Evolutionary conservation across 805 yeast genomes (phyloP), one percentile per base, ranked within the genome.

Genomic region (Lipomyces oligophaga): DNA sequence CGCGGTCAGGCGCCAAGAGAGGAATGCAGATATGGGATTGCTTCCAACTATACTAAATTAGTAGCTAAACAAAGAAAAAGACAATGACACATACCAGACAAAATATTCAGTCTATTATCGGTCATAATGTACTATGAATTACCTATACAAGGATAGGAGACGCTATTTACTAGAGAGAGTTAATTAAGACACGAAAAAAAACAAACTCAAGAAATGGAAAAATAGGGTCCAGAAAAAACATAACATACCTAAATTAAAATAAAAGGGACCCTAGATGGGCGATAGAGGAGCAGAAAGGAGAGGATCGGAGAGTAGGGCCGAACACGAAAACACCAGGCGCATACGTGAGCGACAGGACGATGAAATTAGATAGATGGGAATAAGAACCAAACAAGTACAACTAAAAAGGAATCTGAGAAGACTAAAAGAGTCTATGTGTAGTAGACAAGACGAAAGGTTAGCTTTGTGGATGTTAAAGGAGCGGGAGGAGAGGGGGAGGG

Each of bases 1-100:
- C n/a, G 54, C 47, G 3, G 54, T 25, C 15, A 54, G 47, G 4
- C 58, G 42, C 58, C 58, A 54, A n/a, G 58, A 39, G 15, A 53
- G 35, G 40, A 54, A 54, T 10, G 58, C 58, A 16, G 57, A 43
- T 32, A 48, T 38, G 15, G 58, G 52, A 31, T 53, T 54, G 51
- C 55, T 34, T 40, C 59, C 61, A 36, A 56, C 58, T 42, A 34
- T 19, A 34, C 7, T 18, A 8, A 20, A 34, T 26, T 22, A 26
- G 38, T 2, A 10, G 11, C 10, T 18, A 22, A 25, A n/a, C 27
- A 18, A 13, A 20, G 10, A 16, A 32, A 3, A 19, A 20, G 31
- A 19, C 13, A 28, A 15, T n/a, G 19, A 26, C 3, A 22, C 47
- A 33, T 33, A 45, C 49, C 45, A 8, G 49, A 45, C 15, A 45